Conservation (phyloP, 768 basidiomycete genomes). For the Psilocybe azurescens region DNA sequence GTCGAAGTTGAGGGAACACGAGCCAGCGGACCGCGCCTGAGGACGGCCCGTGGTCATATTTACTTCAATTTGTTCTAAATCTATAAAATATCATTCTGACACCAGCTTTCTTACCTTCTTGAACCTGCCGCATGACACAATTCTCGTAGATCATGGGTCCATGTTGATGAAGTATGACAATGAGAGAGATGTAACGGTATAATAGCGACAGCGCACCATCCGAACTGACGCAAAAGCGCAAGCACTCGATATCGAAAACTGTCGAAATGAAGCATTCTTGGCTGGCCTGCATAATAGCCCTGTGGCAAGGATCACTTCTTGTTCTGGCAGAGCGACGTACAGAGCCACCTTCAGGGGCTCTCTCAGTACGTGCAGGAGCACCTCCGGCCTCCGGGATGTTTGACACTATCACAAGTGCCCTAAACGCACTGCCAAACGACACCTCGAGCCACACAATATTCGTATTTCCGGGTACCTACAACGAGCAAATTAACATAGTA, state of each 20-base stretch:
- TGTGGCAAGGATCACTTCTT: neutral
- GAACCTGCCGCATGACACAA: neutral
- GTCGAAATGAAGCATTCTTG: neutral
- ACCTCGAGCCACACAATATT: conserved; percentile 42
- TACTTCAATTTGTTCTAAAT: neutral
- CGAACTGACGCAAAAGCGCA: neutral
- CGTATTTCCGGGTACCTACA: conserved; percentile 53
- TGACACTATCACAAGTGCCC: conserved; percentile 40
- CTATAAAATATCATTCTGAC: neutral
- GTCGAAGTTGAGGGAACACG: too few relatives aligned
- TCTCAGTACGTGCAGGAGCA: conserved; percentile 43
- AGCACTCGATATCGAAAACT: neutral
- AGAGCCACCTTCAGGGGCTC: conserved; percentile 43
- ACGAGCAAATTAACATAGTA: conserved; percentile 45
- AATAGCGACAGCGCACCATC: neutral
- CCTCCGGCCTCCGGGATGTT: conserved; percentile 43
- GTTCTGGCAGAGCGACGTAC: conserved; percentile 23
- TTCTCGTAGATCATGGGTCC: conserved; percentile 4
- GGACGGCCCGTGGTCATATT: neutral
- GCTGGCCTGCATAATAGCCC: neutral
- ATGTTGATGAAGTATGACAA: too few relatives aligned
- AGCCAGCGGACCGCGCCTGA: conserved; percentile 6
- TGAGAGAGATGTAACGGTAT: neutral
- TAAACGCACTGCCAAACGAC: conserved; percentile 45
- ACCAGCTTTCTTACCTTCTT: neutral